Evolutionary conservation across 2,329 filamentous ascomycete genomes (phyloP), one percentile per base, ranked within the genome.

Genomic region (Neoascochyta sp.): DNA sequence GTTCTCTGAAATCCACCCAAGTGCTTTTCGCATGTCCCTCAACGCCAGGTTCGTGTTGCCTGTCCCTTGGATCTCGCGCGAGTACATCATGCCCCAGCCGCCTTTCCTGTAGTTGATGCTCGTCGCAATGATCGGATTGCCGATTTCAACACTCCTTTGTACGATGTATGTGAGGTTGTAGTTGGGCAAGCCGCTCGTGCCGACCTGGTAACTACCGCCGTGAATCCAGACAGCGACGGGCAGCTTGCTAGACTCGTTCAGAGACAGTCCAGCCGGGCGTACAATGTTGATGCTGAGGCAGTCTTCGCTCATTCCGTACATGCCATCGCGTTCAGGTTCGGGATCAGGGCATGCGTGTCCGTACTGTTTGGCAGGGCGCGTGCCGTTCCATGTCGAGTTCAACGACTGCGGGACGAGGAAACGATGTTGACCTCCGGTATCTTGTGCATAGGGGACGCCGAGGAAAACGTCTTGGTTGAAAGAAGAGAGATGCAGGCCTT

Each of bases 1-100:
- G 27, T 65, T 65, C 31, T 65, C 62, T 4, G 54, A 56, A 2
- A 71, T 51, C 67, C 67, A 71, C 9, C 66, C 66, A 19, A 72
- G 45, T 0, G 62, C 68, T 28, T 69, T 55, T 11, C 68, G 57
- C 54, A 71, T 69, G 42, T 72, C 69, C 23, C 56, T 42, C 9
- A 60, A 29, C 1, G 50, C 45, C 2, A 54, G 32, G 28, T 62
- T 62, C 1, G 55, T 47, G 16, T 60, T 55, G 4, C 76, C 79
- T 29, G 71, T 71, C 18, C 69, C 69, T 9, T 69, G 16, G 5
- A 62, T 44, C 22, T 62, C 57, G 13, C 47, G 39, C 2, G 71
- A 78, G 7, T 76, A 72, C 16, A 86, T 59, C 60, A 90, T 87
- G 0, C 85, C 85, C 50, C 86, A 71, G 4, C 76, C 73, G 3